A percentile compares a stretch with the other conserved stretches of the same genome.
phyloP scores from a whole-genome alignment of 306 rosid genomes.

The Luffa acutangula region DNA sequence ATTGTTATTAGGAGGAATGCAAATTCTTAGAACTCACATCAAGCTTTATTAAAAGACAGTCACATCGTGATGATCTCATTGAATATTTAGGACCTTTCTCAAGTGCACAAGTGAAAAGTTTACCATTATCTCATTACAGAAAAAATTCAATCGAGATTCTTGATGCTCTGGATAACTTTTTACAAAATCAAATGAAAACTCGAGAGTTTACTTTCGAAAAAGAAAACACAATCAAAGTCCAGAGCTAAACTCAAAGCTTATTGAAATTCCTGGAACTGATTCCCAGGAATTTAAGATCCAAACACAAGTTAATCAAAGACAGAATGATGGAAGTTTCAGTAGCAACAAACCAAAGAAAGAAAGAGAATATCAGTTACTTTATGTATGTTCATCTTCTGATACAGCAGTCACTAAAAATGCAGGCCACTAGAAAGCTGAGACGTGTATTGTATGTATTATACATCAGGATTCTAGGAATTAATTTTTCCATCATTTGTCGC shows the following conservation, averaged over 20 bases:
- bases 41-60: too few species aligned
- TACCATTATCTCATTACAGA: too few species aligned
- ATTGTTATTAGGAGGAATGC: too few species aligned
- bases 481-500: background rate
- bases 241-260: background rate
- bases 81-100: too few species aligned
- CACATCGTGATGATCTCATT: too few species aligned
- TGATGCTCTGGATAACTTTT: background rate
- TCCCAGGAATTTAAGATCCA: background rate
- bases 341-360: background rate
- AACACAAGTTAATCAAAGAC: background rate
- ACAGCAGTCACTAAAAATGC: background rate
- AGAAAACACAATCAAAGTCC: background rate
- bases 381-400: background rate
- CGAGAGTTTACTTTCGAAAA: background rate
- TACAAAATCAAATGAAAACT: background rate
- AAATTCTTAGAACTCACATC: too few species aligned
- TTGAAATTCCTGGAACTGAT: background rate
- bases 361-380: background rate
- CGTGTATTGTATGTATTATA: background rate
- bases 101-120: too few species aligned
- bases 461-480: background rate
- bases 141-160: too few species aligned
- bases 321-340: background rate
- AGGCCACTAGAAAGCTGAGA: background rate